A percentile compares a stretch with the other conserved stretches of the same genome.
These are phyloP conservation scores for Forsythia viridissima DNA, from an alignment of 257 asterid genomes.

Conservation along the genomic window DNA sequence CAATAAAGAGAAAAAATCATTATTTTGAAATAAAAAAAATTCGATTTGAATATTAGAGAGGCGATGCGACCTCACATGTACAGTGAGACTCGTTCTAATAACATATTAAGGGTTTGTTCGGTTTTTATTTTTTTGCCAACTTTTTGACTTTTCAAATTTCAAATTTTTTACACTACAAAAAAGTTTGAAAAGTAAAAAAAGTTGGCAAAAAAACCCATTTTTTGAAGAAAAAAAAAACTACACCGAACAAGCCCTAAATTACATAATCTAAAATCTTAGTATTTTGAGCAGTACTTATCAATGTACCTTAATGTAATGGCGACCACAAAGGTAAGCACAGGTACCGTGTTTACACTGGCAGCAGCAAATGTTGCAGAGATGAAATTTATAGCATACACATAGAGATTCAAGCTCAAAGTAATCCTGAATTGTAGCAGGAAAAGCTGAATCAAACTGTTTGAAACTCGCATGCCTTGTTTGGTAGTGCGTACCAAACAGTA, in stretches of 20 bases:
- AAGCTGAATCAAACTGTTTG: neutral
- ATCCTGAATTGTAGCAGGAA: constrained; percentile 35
- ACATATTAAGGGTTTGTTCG: neutral
- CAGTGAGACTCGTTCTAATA: too few relatives aligned
- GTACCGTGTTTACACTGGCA: constrained; percentile 54
- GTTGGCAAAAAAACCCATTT: too few relatives aligned
- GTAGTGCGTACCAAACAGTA: neutral
- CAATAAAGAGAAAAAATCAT: neutral
- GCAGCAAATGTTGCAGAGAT: constrained; percentile 75
- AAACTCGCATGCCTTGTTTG: neutral
- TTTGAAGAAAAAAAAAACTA: too few relatives aligned
- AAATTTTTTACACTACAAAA: too few relatives aligned
- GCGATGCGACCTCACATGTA: too few relatives aligned
- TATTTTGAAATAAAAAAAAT: neutral
- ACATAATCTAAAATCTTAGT: neutral
- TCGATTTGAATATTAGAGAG: too few relatives aligned
- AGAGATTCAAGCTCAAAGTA: constrained; percentile 56
- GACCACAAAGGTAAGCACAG: constrained; percentile 56
- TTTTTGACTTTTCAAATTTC: too few relatives aligned
- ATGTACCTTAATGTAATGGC: constrained; percentile 46
- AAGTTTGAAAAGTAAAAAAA: too few relatives aligned
- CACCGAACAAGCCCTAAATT: too few relatives aligned
- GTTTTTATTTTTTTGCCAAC: too few relatives aligned
- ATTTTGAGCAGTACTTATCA: neutral
- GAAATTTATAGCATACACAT: constrained; percentile 47